These are phyloP conservation scores for Monascus purpureus DNA, from an alignment of 495 filamentous ascomycete genomes.

Conservation along the genomic window DNA sequence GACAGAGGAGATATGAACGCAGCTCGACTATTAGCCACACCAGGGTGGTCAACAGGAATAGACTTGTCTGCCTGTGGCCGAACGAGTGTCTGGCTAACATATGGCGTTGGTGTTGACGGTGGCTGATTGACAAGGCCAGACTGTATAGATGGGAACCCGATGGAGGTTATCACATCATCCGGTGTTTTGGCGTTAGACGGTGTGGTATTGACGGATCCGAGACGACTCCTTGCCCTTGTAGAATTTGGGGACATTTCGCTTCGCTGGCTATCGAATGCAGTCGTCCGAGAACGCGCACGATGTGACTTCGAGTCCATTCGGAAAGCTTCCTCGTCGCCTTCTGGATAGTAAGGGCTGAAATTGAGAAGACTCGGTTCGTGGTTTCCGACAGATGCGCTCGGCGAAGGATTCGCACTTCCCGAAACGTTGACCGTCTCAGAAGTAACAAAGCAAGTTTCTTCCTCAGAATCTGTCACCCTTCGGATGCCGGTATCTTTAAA, in stretches of 20 bases:
- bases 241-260: slow-evolving; percentile 26
- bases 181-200: slow-evolving; percentile 19
- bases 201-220: slow-evolving; percentile 31
- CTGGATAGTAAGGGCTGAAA: slow-evolving; percentile 10
- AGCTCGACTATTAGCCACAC: slow-evolving; percentile 18
- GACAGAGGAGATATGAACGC: slow-evolving; percentile 41
- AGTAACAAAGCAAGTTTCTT: neutral
- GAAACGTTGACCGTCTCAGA: slow-evolving; percentile 21
- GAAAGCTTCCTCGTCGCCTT: slow-evolving; percentile 21
- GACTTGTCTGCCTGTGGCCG: slow-evolving; percentile 34
- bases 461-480: slow-evolving; percentile 30
- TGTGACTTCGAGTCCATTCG: slow-evolving; percentile 19
- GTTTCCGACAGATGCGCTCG: slow-evolving; percentile 25
- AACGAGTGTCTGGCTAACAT: slow-evolving; percentile 14
- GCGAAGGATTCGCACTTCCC: slow-evolving; percentile 25
- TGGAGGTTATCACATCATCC: slow-evolving; percentile 24
- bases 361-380: slow-evolving; percentile 13
- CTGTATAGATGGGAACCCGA: slow-evolving; percentile 39
- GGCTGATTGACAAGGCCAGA: neutral
- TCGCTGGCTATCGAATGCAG: slow-evolving; percentile 33
- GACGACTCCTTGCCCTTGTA: slow-evolving; percentile 22
- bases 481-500: slow-evolving; percentile 34
- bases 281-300: slow-evolving; percentile 35
- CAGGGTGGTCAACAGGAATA: slow-evolving; percentile 16
- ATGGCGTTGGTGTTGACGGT: slow-evolving; percentile 1